These are phyloP conservation scores for Fusarium miscanthi DNA, from an alignment of 2,329 filamentous ascomycete genomes.

Conservation along the genomic window DNA sequence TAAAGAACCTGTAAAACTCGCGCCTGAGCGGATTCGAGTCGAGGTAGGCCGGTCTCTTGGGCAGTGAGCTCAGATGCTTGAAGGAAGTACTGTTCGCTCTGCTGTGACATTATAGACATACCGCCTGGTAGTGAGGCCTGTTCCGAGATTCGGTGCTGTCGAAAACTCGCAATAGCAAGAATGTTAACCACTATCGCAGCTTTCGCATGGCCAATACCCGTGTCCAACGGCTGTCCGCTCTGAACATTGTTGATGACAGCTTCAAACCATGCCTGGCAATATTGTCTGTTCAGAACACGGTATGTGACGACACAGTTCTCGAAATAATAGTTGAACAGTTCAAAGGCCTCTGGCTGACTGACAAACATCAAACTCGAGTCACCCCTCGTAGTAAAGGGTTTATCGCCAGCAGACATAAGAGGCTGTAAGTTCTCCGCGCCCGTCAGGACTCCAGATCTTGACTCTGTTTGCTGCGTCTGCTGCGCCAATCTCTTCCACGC, in stretches of 20 bases:
- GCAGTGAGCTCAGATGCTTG: conserved; percentile 54
- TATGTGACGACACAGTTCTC: conserved; percentile 71
- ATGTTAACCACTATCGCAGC: conserved; percentile 61
- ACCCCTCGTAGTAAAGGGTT: conserved; percentile 54
- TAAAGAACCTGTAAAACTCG: conserved; percentile 68
- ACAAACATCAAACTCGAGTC: conserved; percentile 51
- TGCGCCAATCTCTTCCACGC: conserved; percentile 63
- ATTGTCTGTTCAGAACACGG: conserved; percentile 66
- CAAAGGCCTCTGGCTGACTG: conserved; percentile 49
- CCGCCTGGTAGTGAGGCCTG: not conserved
- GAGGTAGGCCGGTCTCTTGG: conserved; percentile 63
- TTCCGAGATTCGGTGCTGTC: conserved; percentile 32
- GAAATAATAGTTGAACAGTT: conserved; percentile 64
- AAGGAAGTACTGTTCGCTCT: conserved; percentile 55
- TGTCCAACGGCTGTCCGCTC: conserved; percentile 51
- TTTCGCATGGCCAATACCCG: conserved; percentile 55
- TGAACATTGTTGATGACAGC: conserved; percentile 53
- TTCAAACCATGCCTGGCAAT: conserved; percentile 61
- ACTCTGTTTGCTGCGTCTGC: conserved; percentile 48
- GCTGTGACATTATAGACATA: conserved; percentile 3
- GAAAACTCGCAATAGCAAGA: conserved; percentile 57
- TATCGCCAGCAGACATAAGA: conserved; percentile 59
- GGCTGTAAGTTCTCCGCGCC: conserved; percentile 52
- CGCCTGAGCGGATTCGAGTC: conserved; percentile 67
- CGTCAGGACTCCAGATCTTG: conserved; percentile 28